A percentile compares a stretch with the other conserved stretches of the same genome.
Conservation (phyloP, 352 stramenopile species). For the Phytophthora lateralis region DNA sequence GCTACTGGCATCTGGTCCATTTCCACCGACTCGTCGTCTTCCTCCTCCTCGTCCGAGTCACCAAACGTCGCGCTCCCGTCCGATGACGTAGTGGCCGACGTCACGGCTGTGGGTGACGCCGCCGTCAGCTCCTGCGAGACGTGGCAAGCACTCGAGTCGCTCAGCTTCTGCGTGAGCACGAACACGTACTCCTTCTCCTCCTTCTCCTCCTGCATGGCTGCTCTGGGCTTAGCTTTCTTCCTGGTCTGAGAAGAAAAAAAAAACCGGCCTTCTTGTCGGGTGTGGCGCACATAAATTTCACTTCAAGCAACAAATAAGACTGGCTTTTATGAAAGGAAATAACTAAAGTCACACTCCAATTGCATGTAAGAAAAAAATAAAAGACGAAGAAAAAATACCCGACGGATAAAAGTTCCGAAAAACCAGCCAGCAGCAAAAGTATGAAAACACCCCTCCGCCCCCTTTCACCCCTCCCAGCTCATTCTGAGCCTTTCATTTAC, state of each 20-base stretch:
- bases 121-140: constrained; percentile 30
- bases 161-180: constrained; percentile 48
- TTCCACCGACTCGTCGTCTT: constrained; percentile 49
- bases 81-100: constrained; percentile 31
- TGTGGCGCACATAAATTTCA: background rate
- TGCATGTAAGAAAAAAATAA: too few relatives aligned
- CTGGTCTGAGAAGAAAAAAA: background rate
- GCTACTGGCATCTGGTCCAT: constrained; percentile 50
- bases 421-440: too few relatives aligned
- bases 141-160: constrained; percentile 33
- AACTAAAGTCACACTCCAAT: too few relatives aligned
- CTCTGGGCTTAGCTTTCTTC: background rate
- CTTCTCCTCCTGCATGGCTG: constrained; percentile 33
- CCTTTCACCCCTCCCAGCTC: too few relatives aligned
- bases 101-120: constrained; percentile 25
- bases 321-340: background rate
- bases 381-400: too few relatives aligned
- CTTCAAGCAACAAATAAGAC: background rate
- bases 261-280: background rate
- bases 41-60: constrained; percentile 35
- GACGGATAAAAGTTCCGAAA: too few relatives aligned
- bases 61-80: constrained; percentile 37
- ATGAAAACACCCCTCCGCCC: too few relatives aligned
- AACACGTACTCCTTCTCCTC: constrained; percentile 84
- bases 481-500: too few relatives aligned